phyloP scores from a whole-genome alignment of 2,329 filamentous ascomycete genomes.

The Geosmithia morbida region DNA sequence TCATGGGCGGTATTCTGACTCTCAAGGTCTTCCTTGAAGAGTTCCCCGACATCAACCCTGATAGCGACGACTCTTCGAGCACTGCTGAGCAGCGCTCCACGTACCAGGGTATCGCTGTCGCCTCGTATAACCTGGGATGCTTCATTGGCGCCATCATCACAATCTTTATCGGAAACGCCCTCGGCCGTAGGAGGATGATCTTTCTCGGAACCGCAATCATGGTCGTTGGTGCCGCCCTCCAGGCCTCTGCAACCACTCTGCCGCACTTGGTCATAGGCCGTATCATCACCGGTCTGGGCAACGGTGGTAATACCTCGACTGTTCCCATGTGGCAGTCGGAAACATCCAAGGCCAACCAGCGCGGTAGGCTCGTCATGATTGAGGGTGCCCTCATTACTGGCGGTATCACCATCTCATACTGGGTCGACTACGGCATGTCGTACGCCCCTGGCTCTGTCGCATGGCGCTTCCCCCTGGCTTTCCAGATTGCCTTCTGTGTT shows the following conservation, averaged over 20 bases:
- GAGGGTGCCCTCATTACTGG: constrained; percentile 43
- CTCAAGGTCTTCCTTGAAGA: constrained; percentile 43
- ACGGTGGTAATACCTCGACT: constrained; percentile 42
- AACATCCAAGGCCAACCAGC: constrained; percentile 39
- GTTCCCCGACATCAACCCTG: constrained; percentile 36
- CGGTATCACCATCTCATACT: constrained; percentile 43
- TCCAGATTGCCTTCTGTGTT: constrained; percentile 41
- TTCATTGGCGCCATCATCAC: constrained; percentile 50
- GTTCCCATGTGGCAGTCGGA: constrained; percentile 48
- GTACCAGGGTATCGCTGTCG: constrained; percentile 39
- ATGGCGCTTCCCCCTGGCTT: constrained; percentile 46
- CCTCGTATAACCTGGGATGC: constrained; percentile 45
- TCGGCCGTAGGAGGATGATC: constrained; percentile 45
- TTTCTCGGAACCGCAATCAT: constrained; percentile 44
- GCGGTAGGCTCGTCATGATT: constrained; percentile 47
- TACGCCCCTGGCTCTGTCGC: constrained; percentile 25
- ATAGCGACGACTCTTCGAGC: constrained; percentile 18
- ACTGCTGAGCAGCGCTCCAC: constrained; percentile 24
- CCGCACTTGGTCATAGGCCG: constrained; percentile 43
- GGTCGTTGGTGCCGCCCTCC: constrained; percentile 42
- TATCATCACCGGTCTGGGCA: constrained; percentile 43
- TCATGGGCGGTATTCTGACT: constrained; percentile 63
- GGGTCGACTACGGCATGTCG: constrained; percentile 44
- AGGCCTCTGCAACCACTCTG: constrained; percentile 38
- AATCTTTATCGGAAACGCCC: constrained; percentile 49